Evolutionary conservation across 345 rosid genomes (phyloP).

Genomic region (Sonneratia caseolaris): DNA sequence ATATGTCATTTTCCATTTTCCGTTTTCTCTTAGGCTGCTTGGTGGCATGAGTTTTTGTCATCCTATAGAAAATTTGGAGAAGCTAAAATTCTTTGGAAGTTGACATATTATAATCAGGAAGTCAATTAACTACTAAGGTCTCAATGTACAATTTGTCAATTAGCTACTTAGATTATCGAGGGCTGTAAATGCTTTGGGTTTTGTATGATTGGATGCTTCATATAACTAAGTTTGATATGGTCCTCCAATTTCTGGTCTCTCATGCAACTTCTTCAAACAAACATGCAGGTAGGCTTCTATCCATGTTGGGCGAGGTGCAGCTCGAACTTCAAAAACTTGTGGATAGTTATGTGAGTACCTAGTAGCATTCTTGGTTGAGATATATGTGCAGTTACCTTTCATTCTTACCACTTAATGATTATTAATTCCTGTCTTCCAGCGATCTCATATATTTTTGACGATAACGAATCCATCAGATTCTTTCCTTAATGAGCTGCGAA

Average conservation of each 20-base stretch:
- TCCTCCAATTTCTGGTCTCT: not conserved
- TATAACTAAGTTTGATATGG: not conserved
- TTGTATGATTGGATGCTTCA: not conserved
- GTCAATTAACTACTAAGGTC: not conserved
- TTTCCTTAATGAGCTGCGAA: conserved; percentile 81
- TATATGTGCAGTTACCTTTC: not conserved
- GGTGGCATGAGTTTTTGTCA: not conserved
- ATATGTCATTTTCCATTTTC: not conserved
- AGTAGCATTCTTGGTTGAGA: not conserved
- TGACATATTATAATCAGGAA: not conserved
- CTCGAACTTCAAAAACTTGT: conserved; percentile 79
- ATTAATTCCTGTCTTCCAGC: conserved; percentile 36
- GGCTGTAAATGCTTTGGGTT: not conserved
- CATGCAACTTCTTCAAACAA: not conserved
- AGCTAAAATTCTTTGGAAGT: not conserved
- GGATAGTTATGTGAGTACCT: conserved; percentile 75
- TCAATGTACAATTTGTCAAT: not conserved
- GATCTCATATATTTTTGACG: conserved; percentile 63
- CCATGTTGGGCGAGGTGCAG: conserved; percentile 74
- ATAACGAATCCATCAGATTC: conserved; percentile 89
- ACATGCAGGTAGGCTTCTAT: conserved; percentile 56
- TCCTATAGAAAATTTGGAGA: not conserved
- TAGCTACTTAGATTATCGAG: not conserved
- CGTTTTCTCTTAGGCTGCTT: not conserved
- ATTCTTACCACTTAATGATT: conserved; percentile 6